Base-by-base conservation (phyloP, 2,329 filamentous ascomycete species). In the Macrophomina tecta region DNA sequence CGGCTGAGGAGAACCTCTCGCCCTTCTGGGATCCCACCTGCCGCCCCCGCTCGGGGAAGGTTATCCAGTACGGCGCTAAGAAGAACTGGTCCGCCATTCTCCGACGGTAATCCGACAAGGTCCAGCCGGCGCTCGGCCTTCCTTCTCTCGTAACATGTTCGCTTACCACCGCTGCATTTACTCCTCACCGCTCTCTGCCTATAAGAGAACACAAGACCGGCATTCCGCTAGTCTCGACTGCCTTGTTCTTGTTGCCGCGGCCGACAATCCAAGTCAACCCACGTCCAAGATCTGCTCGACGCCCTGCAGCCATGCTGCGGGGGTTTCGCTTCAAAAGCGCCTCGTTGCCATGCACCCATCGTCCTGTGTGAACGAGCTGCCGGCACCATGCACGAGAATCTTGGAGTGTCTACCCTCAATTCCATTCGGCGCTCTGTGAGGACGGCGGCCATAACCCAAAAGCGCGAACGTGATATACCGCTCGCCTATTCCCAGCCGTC, bases 1-100 rank as follows among this genome's bases (percentile, higher is more conserved):
- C n/a, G 46, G n/a, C 46, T 49, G 42, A 45, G 46, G 46, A 49
- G 23, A 28, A 49, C 7, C n/a, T 28, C n/a, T 49, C 46, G n/a
- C 46, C n/a, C 5, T 49, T 49, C 46, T 49, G 46, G 46, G 23
- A 28, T 49, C 46, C 46, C 46, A 49, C n/a, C 46, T 49, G n/a
- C 46, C 46, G 46, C 16, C 46, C 46, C 23, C 46, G 46, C 5
- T 45, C 42, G 5, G 42, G 42, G 8, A 45, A 45, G 16, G 42
- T 45, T 14, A 45, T 45, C 42, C 42, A 45, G 12, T 45, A 45
- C 42, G 42, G 42, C 6, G 42, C 42, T 45, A 45, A 45, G 42
- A 45, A 45, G 42, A 45, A 45, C 12, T 45, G 42, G 42, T 16
- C 16, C 3, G 42, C 42, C 6, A 5, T 45, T 45, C 42, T 45